A percentile compares a stretch with the other conserved stretches of the same genome.
Conservation (phyloP, 352 stramenopile species). For the Globisporangium abappressorium region DNA sequence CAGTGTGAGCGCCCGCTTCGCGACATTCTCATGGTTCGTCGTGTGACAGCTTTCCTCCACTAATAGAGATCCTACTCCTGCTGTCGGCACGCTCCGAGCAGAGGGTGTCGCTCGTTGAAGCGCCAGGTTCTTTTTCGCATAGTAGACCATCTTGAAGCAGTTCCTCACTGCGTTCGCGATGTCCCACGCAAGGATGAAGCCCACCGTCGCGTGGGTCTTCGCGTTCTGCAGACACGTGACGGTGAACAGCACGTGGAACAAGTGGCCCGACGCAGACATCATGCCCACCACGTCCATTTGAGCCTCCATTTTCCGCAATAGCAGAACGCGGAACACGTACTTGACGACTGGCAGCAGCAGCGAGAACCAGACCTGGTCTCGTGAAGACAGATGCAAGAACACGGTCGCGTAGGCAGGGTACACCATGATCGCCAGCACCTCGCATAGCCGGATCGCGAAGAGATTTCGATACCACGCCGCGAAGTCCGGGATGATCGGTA, state of each 20-base stretch:
- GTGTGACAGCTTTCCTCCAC: background rate
- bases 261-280: constrained; percentile 17
- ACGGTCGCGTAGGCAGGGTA: constrained; percentile 29
- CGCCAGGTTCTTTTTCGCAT: background rate
- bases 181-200: constrained; percentile 23
- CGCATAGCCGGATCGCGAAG: constrained; percentile 1
- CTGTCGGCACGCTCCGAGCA: background rate
- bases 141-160: background rate
- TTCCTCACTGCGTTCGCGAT: background rate
- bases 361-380: constrained; percentile 29
- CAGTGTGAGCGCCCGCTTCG: background rate
- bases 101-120: background rate
- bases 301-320: constrained; percentile 18
- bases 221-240: constrained; percentile 35
- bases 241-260: constrained; percentile 39
- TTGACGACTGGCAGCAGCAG: constrained; percentile 33
- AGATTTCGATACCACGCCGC: constrained; percentile 9
- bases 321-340: constrained; percentile 17
- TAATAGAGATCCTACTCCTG: too few species aligned
- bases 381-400: constrained; percentile 24
- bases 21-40: background rate
- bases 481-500: constrained; percentile 8
- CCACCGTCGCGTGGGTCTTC: constrained; percentile 29
- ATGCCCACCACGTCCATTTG: constrained; percentile 27
- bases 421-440: constrained; percentile 24